Evolutionary conservation across 495 filamentous ascomycete species (phyloP).

Genomic region (Penicillium turbatum): DNA sequence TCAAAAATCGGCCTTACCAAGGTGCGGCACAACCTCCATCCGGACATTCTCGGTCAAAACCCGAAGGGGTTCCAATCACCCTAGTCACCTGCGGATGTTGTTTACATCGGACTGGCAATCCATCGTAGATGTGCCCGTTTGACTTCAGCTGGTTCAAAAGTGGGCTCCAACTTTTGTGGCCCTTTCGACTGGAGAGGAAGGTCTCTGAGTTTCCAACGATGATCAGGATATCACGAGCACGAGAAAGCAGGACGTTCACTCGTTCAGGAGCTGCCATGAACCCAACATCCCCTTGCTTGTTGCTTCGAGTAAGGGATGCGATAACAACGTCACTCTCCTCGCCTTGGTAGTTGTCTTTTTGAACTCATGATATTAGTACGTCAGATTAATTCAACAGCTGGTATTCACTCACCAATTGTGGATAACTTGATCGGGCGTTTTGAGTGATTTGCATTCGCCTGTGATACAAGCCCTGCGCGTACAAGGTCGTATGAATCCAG

Average conservation of each 20-base stretch:
- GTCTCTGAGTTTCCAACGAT: constrained; percentile 69
- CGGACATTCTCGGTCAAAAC: constrained; percentile 60
- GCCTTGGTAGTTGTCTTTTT: constrained; percentile 72
- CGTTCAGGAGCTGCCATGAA: constrained; percentile 69
- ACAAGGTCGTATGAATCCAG: constrained; percentile 65
- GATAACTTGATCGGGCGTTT: constrained; percentile 57
- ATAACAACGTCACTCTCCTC: constrained; percentile 77
- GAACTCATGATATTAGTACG: neutral
- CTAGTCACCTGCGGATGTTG: constrained; percentile 53
- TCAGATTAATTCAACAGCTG: neutral
- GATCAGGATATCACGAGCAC: constrained; percentile 64
- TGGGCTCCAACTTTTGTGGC: constrained; percentile 51
- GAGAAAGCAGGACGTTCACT: constrained; percentile 67
- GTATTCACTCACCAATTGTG: constrained; percentile 53
- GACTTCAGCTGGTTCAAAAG: constrained; percentile 56
- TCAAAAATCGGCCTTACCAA: constrained; percentile 48
- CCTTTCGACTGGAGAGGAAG: constrained; percentile 60
- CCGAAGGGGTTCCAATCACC: constrained; percentile 41
- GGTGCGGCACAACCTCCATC: constrained; percentile 69
- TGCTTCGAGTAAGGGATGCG: constrained; percentile 63
- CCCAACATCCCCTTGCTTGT: constrained; percentile 59
- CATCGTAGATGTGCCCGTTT: constrained; percentile 58
- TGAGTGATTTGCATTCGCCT: constrained; percentile 46
- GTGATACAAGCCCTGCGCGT: constrained; percentile 57
- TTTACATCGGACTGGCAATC: constrained; percentile 65